Percentiles rank a stretch among this genome's conserved stretches.
These are phyloP conservation scores for Antarctomyces pellizariae DNA, from an alignment of 495 filamentous ascomycete species.

Conservation along the genomic window DNA sequence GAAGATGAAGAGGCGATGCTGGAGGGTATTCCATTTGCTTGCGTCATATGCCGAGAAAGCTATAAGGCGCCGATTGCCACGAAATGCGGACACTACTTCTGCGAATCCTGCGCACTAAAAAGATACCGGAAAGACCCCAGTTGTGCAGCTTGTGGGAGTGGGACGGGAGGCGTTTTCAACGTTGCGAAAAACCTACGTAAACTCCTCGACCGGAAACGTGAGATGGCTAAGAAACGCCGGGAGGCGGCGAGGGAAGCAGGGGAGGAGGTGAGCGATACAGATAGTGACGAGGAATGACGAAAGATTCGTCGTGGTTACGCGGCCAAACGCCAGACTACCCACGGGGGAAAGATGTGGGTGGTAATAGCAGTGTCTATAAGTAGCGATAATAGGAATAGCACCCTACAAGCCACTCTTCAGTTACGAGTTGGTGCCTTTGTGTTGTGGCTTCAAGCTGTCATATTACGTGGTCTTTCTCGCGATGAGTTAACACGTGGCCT, in stretches of 20 bases:
- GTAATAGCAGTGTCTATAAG: no score
- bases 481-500: no score
- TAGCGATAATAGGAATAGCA: no score
- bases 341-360: no score
- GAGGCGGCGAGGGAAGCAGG: slow-evolving; percentile 50
- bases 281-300: slow-evolving; percentile 25
- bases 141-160: slow-evolving; percentile 66
- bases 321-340: no score
- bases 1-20: slow-evolving; percentile 55
- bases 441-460: no score
- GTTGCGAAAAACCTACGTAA: slow-evolving; percentile 61
- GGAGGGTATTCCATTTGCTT: slow-evolving; percentile 86
- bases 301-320: no score
- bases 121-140: slow-evolving; percentile 54
- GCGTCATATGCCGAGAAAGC: slow-evolving; percentile 63
- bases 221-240: slow-evolving; percentile 37
- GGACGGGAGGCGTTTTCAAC: slow-evolving; percentile 80
- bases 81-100: slow-evolving; percentile 90
- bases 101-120: slow-evolving; percentile 65
- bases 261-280: slow-evolving; percentile 42
- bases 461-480: no score
- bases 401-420: no score
- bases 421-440: no score
- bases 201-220: slow-evolving; percentile 63
- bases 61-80: slow-evolving; percentile 75